Evolutionary conservation across 306 rosid species (phyloP).

Genomic region (Trifolium subterraneum): DNA sequence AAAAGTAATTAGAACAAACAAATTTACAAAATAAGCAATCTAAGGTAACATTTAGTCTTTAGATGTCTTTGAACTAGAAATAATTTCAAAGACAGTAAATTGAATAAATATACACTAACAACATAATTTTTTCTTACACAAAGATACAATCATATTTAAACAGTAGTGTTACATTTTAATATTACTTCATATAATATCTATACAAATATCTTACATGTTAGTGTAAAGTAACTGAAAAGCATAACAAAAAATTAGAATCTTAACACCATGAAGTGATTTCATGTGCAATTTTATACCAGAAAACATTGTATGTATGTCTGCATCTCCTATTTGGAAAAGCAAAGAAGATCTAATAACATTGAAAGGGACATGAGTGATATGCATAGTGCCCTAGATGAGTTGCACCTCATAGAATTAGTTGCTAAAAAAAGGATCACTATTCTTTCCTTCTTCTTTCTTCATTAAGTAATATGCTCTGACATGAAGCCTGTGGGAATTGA

Average conservation of each 20-base stretch:
- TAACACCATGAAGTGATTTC: slow-evolving; percentile 20
- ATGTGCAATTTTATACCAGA: slow-evolving; percentile 24
- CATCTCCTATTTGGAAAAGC: slow-evolving; percentile 23
- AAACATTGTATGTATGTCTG: slow-evolving; percentile 7
- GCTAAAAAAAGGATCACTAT: slow-evolving; percentile 39
- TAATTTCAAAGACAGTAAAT: too few relatives aligned
- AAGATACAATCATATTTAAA: not conserved
- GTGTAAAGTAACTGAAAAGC: not conserved
- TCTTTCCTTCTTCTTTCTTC: slow-evolving; percentile 41
- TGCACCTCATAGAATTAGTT: slow-evolving; percentile 39
- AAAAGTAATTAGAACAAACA: not conserved
- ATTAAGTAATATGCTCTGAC: slow-evolving; percentile 52
- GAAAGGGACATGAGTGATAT: slow-evolving; percentile 42
- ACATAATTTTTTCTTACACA: too few relatives aligned
- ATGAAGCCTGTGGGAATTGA: slow-evolving; percentile 57
- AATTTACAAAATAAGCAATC: not conserved
- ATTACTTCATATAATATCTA: not conserved
- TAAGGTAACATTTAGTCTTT: too few relatives aligned
- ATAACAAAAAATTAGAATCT: slow-evolving; percentile 34
- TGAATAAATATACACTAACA: too few relatives aligned
- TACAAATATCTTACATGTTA: not conserved
- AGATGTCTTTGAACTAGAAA: slow-evolving; percentile 1
- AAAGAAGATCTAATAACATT: slow-evolving; percentile 40
- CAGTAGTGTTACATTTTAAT: not conserved
- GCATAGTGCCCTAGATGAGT: not conserved